Evolutionary conservation across 805 yeast genomes (phyloP).

Genomic region (Metschnikowia koreensis): DNA sequence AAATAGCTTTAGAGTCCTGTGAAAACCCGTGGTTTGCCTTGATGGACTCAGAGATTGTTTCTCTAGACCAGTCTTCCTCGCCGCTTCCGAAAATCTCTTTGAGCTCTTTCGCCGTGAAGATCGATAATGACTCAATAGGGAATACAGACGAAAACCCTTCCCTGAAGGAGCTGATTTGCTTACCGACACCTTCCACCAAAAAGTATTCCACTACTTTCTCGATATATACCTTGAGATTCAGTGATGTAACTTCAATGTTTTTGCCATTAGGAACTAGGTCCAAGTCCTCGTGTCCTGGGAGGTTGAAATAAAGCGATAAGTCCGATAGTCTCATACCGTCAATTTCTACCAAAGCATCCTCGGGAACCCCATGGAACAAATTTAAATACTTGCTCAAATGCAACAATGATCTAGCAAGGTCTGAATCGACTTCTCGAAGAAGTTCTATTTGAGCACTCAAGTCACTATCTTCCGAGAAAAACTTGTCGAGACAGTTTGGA

Average conservation of each 20-base stretch:
- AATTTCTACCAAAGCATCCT: conserved; percentile 16
- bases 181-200: conserved; percentile 58
- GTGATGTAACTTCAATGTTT: conserved; percentile 44
- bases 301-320: conserved; percentile 59
- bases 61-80: conserved; percentile 82
- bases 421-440: conserved; percentile 53
- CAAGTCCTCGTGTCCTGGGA: conserved; percentile 72
- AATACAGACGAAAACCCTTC: conserved; percentile 82
- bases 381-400: conserved; percentile 47
- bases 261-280: conserved; percentile 60
- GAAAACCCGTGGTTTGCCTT: conserved; percentile 90
- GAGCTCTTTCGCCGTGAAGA: conserved; percentile 75
- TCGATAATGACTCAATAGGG: conserved; percentile 67
- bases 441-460: conserved; percentile 11
- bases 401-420: conserved; percentile 55
- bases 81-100: conserved; percentile 69
- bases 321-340: conserved; percentile 49
- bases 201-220: conserved; percentile 55
- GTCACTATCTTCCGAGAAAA: background rate
- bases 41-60: conserved; percentile 56
- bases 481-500: conserved; percentile 6
- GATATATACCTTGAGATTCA: conserved; percentile 60
- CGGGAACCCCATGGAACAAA: conserved; percentile 14
- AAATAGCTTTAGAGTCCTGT: conserved; percentile 63
- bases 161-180: conserved; percentile 67